Base-by-base conservation (phyloP, 163 green algal species). In the Picocystis sp. region DNA sequence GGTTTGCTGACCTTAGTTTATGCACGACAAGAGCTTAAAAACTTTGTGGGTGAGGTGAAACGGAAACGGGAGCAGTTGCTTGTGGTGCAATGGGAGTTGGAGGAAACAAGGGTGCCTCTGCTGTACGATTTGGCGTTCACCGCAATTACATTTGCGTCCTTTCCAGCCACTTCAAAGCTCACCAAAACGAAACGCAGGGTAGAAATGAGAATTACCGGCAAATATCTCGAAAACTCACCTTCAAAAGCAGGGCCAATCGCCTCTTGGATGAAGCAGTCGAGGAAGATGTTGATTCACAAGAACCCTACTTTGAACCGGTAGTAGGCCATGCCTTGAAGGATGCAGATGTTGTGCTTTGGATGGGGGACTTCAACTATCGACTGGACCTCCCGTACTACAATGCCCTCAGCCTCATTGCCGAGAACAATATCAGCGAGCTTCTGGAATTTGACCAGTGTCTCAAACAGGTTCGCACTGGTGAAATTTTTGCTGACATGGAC, bases 61-160 rank as follows among this genome's bases (percentile, higher is more conserved):
- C n/a, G 23, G 64, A 71, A 13, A 92, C 83, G 0, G 66, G 77
- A 12, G 75, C 66, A 41, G 85, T 95, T 12, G 78, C 78, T 1
- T 87, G 78, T 45, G 87, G 87, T 5, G 81, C 95, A 41, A 74
- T 91, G 60, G 86, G 87, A 13, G 73, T 93, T 24, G 82, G 83
- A 23, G 85, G 85, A 52, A 96, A 96, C 77, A 96, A 96, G 76
- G 87, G 87, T 42, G 84, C 75, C 1, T 81, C 89, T 25, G 87
- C 73, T 3, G 69, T 93, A 17, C 70, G 72, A 43, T 84, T 95
- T 62, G 70, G 64, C 17, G 60, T 96, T 25, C 80, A 80, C 64
- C 71, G 87, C 44, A 64, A 60, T 38, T 64, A 60, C 1, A 12
- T 93, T 1, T 74, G 82, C 14, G 64, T 84, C 21, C 55, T 95